These are phyloP conservation scores for Linum lewisii DNA, from an alignment of 345 rosid species.

Conservation along the genomic window DNA sequence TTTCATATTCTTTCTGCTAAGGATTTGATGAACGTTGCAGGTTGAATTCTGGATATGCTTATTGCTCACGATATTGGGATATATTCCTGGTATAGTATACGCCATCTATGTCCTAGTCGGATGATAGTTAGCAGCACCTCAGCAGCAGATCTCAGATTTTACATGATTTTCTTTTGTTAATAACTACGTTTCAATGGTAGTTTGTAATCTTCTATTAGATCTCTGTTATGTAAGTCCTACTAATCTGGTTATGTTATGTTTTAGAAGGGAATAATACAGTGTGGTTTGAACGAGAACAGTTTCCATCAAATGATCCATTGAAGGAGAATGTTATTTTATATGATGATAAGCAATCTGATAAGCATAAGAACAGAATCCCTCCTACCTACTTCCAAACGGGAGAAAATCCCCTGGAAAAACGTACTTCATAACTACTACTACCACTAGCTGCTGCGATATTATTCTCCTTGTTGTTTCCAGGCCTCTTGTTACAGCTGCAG, in stretches of 20 bases:
- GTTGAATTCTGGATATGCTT: conserved; percentile 84
- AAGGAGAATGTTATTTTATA: too few relatives aligned
- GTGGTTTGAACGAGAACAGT: too few relatives aligned
- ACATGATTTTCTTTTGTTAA: too few relatives aligned
- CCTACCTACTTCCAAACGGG: background rate
- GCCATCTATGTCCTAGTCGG: conserved; percentile 74
- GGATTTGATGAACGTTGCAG: conserved; percentile 27
- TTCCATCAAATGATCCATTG: too few relatives aligned
- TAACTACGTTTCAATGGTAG: too few relatives aligned
- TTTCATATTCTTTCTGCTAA: too few relatives aligned
- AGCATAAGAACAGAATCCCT: background rate
- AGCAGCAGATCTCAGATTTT: background rate
- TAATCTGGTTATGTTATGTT: too few relatives aligned
- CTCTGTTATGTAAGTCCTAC: too few relatives aligned
- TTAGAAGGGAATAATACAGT: too few relatives aligned
- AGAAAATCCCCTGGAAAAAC: background rate
- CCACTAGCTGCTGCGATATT: background rate
- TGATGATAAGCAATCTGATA: too few relatives aligned
- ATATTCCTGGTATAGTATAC: conserved; percentile 81
- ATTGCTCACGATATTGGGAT: conserved; percentile 65
- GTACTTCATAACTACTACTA: background rate
- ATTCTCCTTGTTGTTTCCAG: background rate
- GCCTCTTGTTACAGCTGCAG: background rate
- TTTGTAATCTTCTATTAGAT: too few relatives aligned
- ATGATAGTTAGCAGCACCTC: conserved; percentile 31